Evolutionary conservation across 2,329 filamentous ascomycete species (phyloP).

Genomic region (Penicillium fuscoglaucum): DNA sequence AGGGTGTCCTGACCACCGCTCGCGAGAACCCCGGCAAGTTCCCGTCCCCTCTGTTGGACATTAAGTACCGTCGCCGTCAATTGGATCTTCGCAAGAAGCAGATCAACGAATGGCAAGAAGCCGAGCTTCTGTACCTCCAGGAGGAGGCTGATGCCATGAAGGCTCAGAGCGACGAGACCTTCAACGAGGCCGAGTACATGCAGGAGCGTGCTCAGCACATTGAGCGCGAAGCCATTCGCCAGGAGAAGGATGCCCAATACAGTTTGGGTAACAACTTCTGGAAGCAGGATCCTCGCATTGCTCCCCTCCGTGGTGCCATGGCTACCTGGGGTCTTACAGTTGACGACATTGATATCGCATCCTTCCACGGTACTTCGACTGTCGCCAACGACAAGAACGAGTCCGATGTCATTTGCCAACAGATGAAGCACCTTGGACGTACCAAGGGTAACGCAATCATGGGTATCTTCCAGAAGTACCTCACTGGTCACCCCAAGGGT

Average conservation of each 20-base stretch:
- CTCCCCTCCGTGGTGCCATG: constrained; percentile 90
- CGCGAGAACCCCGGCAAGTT: constrained; percentile 89
- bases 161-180: constrained; percentile 66
- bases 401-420: constrained; percentile 94
- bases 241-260: constrained; percentile 88
- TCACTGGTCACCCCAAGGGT: constrained; percentile 98
- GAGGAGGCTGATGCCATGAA: constrained; percentile 93
- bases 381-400: constrained; percentile 99
- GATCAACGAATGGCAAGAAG: constrained; percentile 95
- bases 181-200: constrained; percentile 81
- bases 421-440: constrained; percentile 90
- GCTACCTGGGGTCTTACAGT: constrained; percentile 98
- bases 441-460: constrained; percentile 94
- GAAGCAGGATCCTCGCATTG: constrained; percentile 92
- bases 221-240: constrained; percentile 79
- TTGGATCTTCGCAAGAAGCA: constrained; percentile 90
- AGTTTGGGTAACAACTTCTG: constrained; percentile 98
- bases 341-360: constrained; percentile 90
- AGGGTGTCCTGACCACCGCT: constrained; percentile 94
- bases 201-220: constrained; percentile 84
- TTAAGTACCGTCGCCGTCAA: constrained; percentile 95
- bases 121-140: constrained; percentile 86
- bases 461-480: constrained; percentile 98
- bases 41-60: constrained; percentile 92
- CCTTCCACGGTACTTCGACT: constrained; percentile 98